Conservation (phyloP, 306 rosid genomes). For the Lotus japonicus region DNA sequence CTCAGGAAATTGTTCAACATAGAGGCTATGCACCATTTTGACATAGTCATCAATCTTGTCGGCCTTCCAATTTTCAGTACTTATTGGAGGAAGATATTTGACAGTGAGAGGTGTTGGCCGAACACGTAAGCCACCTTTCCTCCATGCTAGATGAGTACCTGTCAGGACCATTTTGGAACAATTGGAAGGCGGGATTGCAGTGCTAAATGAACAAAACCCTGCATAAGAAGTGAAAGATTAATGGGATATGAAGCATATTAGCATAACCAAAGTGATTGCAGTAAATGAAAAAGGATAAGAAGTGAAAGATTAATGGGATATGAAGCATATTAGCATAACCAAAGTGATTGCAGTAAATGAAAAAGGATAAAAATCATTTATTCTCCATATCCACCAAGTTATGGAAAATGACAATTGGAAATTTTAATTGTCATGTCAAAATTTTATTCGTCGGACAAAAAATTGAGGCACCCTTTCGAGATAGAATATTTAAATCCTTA, state of each 20-base stretch:
- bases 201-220: constrained; percentile 70
- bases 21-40: constrained; percentile 27
- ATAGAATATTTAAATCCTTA: too few species aligned
- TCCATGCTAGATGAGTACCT: constrained; percentile 60
- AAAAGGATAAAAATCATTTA: too few species aligned
- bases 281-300: too few species aligned
- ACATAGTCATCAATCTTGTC: constrained; percentile 46
- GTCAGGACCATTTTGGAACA: constrained; percentile 47
- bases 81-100: constrained; percentile 53
- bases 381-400: too few species aligned
- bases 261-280: neutral
- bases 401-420: too few species aligned
- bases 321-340: too few species aligned
- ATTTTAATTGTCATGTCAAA: too few species aligned
- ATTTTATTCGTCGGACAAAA: too few species aligned
- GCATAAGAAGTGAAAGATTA: constrained; percentile 8
- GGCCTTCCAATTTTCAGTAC: constrained; percentile 39
- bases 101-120: constrained; percentile 41
- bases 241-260: neutral
- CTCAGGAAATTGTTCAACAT: constrained; percentile 45
- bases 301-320: too few species aligned
- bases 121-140: constrained; percentile 53
- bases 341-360: too few species aligned
- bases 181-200: constrained; percentile 57
- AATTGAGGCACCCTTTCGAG: too few species aligned